phyloP scores from a whole-genome alignment of 306 rosid species.

The Cyclanthera cordifolia region DNA sequence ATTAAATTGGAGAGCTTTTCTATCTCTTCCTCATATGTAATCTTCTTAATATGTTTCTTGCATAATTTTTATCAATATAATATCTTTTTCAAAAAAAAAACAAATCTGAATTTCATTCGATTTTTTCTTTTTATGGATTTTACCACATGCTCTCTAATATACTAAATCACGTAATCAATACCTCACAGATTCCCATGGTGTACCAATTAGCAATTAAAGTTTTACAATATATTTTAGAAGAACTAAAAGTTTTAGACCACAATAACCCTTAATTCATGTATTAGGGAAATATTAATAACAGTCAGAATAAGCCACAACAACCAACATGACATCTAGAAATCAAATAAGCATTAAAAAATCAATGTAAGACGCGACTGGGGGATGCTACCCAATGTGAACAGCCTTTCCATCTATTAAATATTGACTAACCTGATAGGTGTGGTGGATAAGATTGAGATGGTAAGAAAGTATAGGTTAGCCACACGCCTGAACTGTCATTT shows the following conservation, averaged over 20 bases:
- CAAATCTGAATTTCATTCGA: conserved; percentile 5
- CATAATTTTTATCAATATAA: no score
- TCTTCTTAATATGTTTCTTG: no score
- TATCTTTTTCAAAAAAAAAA: no score
- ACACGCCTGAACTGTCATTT: conserved; percentile 93
- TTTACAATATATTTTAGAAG: neutral
- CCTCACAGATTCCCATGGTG: neutral
- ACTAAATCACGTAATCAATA: neutral
- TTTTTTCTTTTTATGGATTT: neutral
- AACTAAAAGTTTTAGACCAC: neutral
- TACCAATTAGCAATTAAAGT: neutral
- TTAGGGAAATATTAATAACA: neutral
- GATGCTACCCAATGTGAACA: conserved; percentile 1
- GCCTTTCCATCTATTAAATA: conserved; percentile 3
- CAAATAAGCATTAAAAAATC: neutral
- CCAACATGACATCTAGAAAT: neutral
- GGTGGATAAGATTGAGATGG: conserved; percentile 83
- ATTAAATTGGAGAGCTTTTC: no score
- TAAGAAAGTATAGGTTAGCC: conserved; percentile 91
- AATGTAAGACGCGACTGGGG: neutral
- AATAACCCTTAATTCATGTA: neutral
- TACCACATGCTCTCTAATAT: neutral
- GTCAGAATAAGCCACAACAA: conserved; percentile 3
- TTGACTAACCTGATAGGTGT: conserved; percentile 70
- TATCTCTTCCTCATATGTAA: no score